Base-by-base conservation (phyloP, 2,329 filamentous ascomycete species). In the Emergomyces orientalis region DNA sequence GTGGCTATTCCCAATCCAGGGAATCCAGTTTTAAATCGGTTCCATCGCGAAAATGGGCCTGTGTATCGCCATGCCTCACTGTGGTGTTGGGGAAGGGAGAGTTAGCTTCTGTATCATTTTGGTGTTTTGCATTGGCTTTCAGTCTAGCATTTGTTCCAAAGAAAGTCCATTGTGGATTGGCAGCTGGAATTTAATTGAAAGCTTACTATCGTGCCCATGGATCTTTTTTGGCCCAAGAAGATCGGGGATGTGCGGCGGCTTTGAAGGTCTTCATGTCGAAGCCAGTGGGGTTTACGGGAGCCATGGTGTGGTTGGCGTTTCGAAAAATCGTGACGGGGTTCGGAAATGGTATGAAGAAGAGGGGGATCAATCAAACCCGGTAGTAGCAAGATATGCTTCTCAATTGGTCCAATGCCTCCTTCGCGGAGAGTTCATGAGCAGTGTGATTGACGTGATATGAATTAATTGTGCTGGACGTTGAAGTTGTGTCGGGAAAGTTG, bases 61-160 rank as follows among this genome's bases (percentile, higher is more conserved):
- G 84, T 87, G 82, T 96, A 97, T 78, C 94, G 85, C 94, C 94
- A 99, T 74, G 89, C 84, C 81, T 99, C 94, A 74, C 94, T 99
- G 75, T 67, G 45, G 19, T 32, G 37, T 34, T 34, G 7, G 51
- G 25, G 64, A 62, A 66, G 13, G 39, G 52, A 7, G 19, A 51
- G 66, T 43, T 51, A 43, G 59, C 25, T 49, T 32, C 34, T 41
- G 54, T 2, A 8, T 52, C n/a, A 13, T 17, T 32, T 13, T 37
- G 19, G 3, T 5, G 8, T 3, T 19, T 37, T 27, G 34, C 22
- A 41, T 7, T 2, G 25, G 11, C 17, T n/a, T 41, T 25, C 54
- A 2, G 11, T 41, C 34, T 13, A 13, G 13, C 13, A 7, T 30
- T 14, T 30, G 25, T 1, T 27, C 13, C 2, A 45, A 30, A 34